Evolutionary conservation across 2,329 filamentous ascomycete genomes (phyloP).

Genomic region (Colletotrichum kahawae): DNA sequence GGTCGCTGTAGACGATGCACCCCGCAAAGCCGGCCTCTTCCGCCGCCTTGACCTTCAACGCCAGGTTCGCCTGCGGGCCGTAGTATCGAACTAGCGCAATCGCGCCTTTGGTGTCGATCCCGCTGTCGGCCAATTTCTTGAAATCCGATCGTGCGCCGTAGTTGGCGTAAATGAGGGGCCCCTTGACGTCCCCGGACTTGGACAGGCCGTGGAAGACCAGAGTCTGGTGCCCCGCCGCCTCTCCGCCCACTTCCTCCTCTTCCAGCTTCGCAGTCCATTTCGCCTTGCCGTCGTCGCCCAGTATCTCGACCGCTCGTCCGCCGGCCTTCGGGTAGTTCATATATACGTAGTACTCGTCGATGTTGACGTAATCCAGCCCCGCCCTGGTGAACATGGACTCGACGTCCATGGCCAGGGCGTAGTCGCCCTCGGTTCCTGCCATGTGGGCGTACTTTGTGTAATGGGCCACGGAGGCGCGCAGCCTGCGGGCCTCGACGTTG

Average conservation of each 20-base stretch:
- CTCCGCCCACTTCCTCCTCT: slow-evolving; percentile 73
- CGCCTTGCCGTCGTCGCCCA: slow-evolving; percentile 67
- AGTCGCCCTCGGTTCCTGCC: slow-evolving; percentile 93
- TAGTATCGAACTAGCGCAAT: slow-evolving; percentile 86
- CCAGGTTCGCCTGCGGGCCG: slow-evolving; percentile 74
- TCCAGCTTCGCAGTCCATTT: slow-evolving; percentile 85
- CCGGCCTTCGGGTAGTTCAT: slow-evolving; percentile 85
- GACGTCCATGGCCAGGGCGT: slow-evolving; percentile 83
- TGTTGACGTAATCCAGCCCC: slow-evolving; percentile 74
- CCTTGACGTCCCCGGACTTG: slow-evolving; percentile 82
- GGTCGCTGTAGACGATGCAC: slow-evolving; percentile 92
- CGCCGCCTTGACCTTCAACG: slow-evolving; percentile 87
- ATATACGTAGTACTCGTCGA: slow-evolving; percentile 87
- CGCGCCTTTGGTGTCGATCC: slow-evolving; percentile 76
- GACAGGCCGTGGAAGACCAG: slow-evolving; percentile 88
- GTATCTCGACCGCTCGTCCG: slow-evolving; percentile 81
- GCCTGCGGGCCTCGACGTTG: slow-evolving; percentile 71
- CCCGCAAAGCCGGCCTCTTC: slow-evolving; percentile 85
- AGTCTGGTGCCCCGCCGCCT: slow-evolving; percentile 71
- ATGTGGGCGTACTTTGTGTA: slow-evolving; percentile 87
- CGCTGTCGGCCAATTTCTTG: slow-evolving; percentile 70
- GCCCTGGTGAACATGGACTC: slow-evolving; percentile 76
- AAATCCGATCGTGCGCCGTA: slow-evolving; percentile 90
- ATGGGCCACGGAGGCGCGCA: slow-evolving; percentile 76
- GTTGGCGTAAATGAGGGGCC: slow-evolving; percentile 89